Evolutionary conservation across 768 basidiomycete genomes (phyloP).

Genomic region (Mycena pura): DNA sequence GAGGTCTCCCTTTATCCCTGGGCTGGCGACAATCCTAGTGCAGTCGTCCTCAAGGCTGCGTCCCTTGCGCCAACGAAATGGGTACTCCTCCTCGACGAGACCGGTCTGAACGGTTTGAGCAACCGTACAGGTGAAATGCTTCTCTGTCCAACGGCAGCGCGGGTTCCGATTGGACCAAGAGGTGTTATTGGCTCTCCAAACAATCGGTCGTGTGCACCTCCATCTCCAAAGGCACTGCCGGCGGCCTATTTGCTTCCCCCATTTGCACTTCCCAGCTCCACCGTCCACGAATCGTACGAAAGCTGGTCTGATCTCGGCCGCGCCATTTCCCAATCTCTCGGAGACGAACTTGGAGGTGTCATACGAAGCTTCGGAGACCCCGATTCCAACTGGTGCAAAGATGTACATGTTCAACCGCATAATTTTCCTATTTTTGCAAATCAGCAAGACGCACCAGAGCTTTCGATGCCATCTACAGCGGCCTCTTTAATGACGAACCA

Average conservation of each 20-base stretch:
- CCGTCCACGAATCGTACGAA: slow-evolving; percentile 30
- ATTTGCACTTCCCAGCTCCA: slow-evolving; percentile 52
- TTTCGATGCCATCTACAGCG: background rate
- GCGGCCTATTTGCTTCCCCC: slow-evolving; percentile 67
- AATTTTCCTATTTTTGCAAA: background rate
- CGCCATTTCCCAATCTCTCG: slow-evolving; percentile 30
- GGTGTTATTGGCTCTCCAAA: slow-evolving; percentile 34
- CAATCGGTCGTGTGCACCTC: slow-evolving; percentile 40
- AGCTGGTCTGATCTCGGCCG: slow-evolving; percentile 31
- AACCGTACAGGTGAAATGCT: slow-evolving; percentile 44
- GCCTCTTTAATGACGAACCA: background rate
- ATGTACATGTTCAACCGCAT: slow-evolving; percentile 11
- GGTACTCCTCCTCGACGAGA: slow-evolving; percentile 59
- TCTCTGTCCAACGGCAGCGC: slow-evolving; percentile 45
- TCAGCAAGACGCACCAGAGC: background rate
- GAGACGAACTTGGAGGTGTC: slow-evolving; percentile 24
- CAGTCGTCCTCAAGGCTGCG: slow-evolving; percentile 43
- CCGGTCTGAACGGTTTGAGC: slow-evolving; percentile 46
- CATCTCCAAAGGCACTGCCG: slow-evolving; percentile 39
- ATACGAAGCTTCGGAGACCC: slow-evolving; percentile 22
- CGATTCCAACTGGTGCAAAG: slow-evolving; percentile 18
- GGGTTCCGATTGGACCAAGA: slow-evolving; percentile 50
- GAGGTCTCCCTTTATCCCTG: slow-evolving; percentile 50
- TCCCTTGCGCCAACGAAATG: slow-evolving; percentile 52
- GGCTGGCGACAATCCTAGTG: slow-evolving; percentile 27